Conservation (phyloP, 805 yeast species). For the Kodamaea leandrae region DNA sequence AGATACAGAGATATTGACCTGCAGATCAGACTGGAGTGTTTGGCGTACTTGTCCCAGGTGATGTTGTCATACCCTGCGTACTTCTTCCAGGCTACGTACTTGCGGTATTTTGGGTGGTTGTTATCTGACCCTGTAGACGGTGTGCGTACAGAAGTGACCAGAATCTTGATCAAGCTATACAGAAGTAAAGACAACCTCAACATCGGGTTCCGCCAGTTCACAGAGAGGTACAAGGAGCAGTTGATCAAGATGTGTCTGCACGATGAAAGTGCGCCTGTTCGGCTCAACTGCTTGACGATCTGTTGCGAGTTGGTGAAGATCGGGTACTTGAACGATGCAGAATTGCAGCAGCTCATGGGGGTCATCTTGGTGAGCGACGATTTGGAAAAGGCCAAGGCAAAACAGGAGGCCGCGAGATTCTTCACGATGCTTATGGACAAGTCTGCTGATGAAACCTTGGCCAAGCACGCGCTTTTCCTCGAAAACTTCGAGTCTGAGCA, state of each 20-base stretch:
- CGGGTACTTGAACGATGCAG: slow-evolving; percentile 65
- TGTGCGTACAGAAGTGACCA: slow-evolving; percentile 66
- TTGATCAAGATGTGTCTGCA: slow-evolving; percentile 54
- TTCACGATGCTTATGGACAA: slow-evolving; percentile 45
- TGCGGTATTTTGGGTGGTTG: slow-evolving; percentile 82
- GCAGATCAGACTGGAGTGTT: slow-evolving; percentile 66
- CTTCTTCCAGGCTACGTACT: slow-evolving; percentile 65
- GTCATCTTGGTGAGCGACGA: slow-evolving; percentile 21
- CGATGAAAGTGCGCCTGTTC: slow-evolving; percentile 53
- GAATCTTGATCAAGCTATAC: slow-evolving; percentile 50
- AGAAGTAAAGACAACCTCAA: slow-evolving; percentile 34
- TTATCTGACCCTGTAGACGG: slow-evolving; percentile 63
- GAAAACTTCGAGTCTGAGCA: slow-evolving; percentile 24
- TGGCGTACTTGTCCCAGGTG: slow-evolving; percentile 64
- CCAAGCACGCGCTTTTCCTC: slow-evolving; percentile 31
- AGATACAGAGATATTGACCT: slow-evolving; percentile 81
- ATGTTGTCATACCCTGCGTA: slow-evolving; percentile 67
- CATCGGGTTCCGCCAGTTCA: slow-evolving; percentile 73
- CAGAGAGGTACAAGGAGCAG: slow-evolving; percentile 67
- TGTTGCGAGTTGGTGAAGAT: slow-evolving; percentile 53
- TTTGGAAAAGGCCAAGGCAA: slow-evolving; percentile 25
- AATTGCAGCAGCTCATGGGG: slow-evolving; percentile 27
- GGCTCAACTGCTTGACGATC: slow-evolving; percentile 48
- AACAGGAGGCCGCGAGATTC: slow-evolving; percentile 54
- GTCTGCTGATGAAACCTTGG: slow-evolving; percentile 34